Percentiles rank a stretch among this genome's conserved stretches.
These are phyloP conservation scores for Fragosphaeria purpurea DNA, from an alignment of 2,329 filamentous ascomycete species.

Conservation along the genomic window DNA sequence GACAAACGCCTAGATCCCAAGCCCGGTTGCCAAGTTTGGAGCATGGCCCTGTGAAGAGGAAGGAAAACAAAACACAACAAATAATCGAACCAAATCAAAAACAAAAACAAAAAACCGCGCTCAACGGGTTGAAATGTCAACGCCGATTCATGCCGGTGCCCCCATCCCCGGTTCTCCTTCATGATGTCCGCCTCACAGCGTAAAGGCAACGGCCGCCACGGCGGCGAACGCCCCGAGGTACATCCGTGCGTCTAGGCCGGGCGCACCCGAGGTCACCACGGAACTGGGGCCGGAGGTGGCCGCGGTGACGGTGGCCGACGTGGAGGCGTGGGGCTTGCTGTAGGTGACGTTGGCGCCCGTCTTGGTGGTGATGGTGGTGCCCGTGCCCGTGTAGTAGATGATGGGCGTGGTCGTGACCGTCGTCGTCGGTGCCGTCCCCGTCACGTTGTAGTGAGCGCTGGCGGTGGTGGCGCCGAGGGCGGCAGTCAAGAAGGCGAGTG, in stretches of 20 bases:
- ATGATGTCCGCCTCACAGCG: conserved; percentile 7
- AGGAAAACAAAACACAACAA: too few relatives aligned
- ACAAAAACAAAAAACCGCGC: too few relatives aligned
- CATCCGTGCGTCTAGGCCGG: conserved; percentile 6
- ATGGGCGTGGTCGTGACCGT: not conserved
- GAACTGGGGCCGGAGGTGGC: not conserved
- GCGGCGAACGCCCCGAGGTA: conserved; percentile 11
- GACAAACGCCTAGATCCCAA: too few relatives aligned
- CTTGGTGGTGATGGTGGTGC: not conserved
- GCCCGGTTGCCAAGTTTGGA: too few relatives aligned
- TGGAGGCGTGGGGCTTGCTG: not conserved
- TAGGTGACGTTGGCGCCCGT: conserved; percentile 6
- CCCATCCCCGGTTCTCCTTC: too few relatives aligned
- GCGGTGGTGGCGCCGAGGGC: conserved; percentile 5
- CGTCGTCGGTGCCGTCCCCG: not conserved
- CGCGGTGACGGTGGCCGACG: not conserved
- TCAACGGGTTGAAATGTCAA: too few relatives aligned
- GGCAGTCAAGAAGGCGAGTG: conserved; percentile 7
- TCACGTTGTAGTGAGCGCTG: not conserved
- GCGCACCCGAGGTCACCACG: conserved; percentile 8
- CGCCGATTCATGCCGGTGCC: too few relatives aligned
- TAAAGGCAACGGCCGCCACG: conserved; percentile 12
- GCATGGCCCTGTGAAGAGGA: too few relatives aligned
- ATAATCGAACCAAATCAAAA: too few relatives aligned
- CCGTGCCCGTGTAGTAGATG: conserved; percentile 3